These are phyloP conservation scores for Marasmius oreades DNA, from an alignment of 1,284 basidiomycete species.

Conservation along the genomic window DNA sequence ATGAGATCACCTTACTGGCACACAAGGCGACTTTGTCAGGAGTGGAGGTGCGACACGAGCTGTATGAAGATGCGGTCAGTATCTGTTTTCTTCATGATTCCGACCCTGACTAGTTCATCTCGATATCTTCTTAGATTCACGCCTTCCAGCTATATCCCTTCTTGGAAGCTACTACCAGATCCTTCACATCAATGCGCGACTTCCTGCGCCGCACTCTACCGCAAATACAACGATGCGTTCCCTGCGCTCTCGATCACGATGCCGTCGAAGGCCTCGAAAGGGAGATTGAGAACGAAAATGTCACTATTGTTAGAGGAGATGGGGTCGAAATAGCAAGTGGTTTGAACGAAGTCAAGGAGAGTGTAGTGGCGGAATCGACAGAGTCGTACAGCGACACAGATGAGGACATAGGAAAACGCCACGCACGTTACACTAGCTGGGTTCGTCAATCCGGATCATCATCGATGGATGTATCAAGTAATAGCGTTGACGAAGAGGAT, in stretches of 20 bases:
- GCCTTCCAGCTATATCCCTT: conserved; percentile 91
- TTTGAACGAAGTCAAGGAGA: conserved; percentile 34
- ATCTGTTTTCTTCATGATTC: conserved; percentile 7
- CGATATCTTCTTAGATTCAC: conserved; percentile 56
- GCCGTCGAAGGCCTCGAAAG: conserved; percentile 56
- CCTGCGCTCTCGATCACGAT: conserved; percentile 47
- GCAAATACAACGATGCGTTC: conserved; percentile 41
- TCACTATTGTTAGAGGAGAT: conserved; percentile 65
- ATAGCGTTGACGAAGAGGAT: conserved; percentile 26
- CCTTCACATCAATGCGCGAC: conserved; percentile 73
- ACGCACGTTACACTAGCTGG: conserved; percentile 46
- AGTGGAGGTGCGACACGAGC: conserved; percentile 86
- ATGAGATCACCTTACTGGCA: conserved; percentile 90
- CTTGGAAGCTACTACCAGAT: conserved; percentile 66
- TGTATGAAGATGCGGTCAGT: conserved; percentile 91
- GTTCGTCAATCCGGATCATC: conserved; percentile 25
- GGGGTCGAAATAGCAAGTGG: conserved; percentile 47
- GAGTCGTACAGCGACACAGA: conserved; percentile 24
- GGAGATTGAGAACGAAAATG: conserved; percentile 63
- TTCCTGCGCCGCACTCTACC: conserved; percentile 68
- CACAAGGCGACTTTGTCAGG: conserved; percentile 91
- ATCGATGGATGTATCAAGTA: conserved; percentile 9
- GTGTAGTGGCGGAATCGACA: conserved; percentile 23
- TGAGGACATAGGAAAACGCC: conserved; percentile 18
- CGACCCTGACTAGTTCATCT: conserved; percentile 7